Conservation (phyloP, 2,329 filamentous ascomycete genomes). For the Epicoccum nigrum region DNA sequence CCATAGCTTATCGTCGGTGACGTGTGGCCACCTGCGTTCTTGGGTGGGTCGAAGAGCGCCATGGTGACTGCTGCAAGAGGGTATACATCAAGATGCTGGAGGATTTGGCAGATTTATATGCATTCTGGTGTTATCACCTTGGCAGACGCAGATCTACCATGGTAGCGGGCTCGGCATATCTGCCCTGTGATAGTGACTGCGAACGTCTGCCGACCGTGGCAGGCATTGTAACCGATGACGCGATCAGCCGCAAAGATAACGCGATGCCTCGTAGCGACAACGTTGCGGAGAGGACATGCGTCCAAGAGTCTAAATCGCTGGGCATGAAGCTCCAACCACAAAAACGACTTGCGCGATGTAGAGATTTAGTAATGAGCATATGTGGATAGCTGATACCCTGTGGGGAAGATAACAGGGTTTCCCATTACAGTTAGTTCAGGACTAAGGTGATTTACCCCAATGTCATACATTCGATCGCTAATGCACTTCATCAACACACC, state of each 20-base stretch:
- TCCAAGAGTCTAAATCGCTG: not conserved
- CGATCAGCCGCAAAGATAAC: conserved; percentile 19
- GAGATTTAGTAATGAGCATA: not conserved
- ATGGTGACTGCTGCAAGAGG: conserved; percentile 15
- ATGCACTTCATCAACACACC: too few species aligned
- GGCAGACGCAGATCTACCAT: conserved; percentile 19
- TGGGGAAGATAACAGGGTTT: conserved; percentile 1
- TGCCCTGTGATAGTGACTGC: conserved; percentile 6
- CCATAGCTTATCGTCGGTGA: conserved; percentile 28
- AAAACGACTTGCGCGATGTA: not conserved
- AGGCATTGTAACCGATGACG: conserved; percentile 10
- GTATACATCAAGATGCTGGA: too few species aligned
- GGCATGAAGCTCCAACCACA: not conserved
- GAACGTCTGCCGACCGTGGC: conserved; percentile 5
- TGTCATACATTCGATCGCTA: too few species aligned
- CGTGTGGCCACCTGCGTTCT: conserved; percentile 20
- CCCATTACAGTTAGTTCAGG: too few species aligned
- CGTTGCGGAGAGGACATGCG: not conserved
- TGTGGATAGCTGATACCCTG: not conserved
- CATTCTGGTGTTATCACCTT: conserved; percentile 17
- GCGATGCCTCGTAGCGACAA: conserved; percentile 9
- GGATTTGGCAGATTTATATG: conserved; percentile 19
- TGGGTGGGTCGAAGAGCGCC: conserved; percentile 28
- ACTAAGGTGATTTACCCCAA: too few species aligned
- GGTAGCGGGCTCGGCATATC: conserved; percentile 5